phyloP scores from a whole-genome alignment of 306 rosid species.

The Abrus pulchellus region DNA sequence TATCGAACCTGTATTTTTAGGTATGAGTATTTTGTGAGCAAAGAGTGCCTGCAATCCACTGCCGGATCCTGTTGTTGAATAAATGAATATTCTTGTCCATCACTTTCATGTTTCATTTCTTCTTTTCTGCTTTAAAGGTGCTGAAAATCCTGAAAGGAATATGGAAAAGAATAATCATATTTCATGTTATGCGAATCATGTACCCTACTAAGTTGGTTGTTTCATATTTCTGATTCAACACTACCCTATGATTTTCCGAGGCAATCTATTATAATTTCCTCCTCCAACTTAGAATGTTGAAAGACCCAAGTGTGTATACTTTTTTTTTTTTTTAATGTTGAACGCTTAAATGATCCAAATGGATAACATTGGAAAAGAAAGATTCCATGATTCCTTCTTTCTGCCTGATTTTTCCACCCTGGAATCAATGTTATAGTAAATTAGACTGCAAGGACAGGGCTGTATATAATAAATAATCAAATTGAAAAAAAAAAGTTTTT shows the following conservation, averaged over 20 bases:
- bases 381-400: neutral
- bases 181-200: neutral
- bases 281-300: neutral
- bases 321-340: neutral
- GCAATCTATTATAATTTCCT: neutral
- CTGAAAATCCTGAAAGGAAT: neutral
- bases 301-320: neutral
- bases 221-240: neutral
- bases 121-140: neutral
- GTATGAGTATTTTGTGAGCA: conserved; percentile 1
- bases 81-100: neutral
- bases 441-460: neutral
- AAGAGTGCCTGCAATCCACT: neutral
- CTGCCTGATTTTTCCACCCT: too few relatives aligned
- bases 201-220: neutral
- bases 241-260: too few relatives aligned
- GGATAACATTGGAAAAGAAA: neutral
- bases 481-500: neutral
- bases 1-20: neutral
- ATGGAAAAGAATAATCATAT: neutral
- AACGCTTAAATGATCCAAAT: neutral
- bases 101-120: neutral
- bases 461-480: neutral
- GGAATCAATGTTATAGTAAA: neutral
- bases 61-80: neutral